Base-by-base conservation (phyloP, 768 basidiomycete species). In the Stropharia rugosoannulata region DNA sequence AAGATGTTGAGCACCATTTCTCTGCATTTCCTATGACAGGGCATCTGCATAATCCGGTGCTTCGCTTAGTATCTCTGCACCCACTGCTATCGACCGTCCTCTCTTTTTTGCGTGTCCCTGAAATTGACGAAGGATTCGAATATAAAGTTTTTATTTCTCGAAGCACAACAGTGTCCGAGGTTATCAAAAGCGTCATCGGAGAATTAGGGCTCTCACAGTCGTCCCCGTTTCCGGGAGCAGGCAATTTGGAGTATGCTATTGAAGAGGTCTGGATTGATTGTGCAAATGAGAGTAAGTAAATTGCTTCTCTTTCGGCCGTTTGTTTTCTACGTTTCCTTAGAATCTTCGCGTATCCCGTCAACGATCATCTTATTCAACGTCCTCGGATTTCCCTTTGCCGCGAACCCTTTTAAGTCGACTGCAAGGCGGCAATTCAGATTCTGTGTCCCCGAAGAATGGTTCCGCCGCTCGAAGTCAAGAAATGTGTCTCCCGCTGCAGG, bases 361-460 rank as follows among this genome's bases (percentile, higher is more conserved):
- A 83, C 75, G 25, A 75, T 75, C 8, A 47, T 71, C 3, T 61
- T 85, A 2, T 79, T 75, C 25, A 66, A 73, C n/a, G 66, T 84
- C 37, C 51, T 82, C 15, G 68, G 66, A 46, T 71, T 71, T 12
- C 74, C 80, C 0, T 73, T 71, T 38, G 62, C 66, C 48, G 60
- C 75, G 9, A 80, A 80, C 59, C 73, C 76, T 1, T 76, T 78
- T 59, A 70, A 73, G n/a, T 62, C 70, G 3, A 60, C 66, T 27
- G 78, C 78, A 1, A 72, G 63, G 16, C 81, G 82, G 8, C 65
- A 60, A 7, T 82, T 88, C 64, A 77, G 79, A 25, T 80, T 92
- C 53, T 88, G 85, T 58, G 82, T 93, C 7, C 88, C 88, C 1
- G 88, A 88, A 51, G 86, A 87, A 64, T 93, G 87, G 91, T 93